Evolutionary conservation across 2,329 filamentous ascomycete species (phyloP).

Genomic region (Fusarium xylarioides): DNA sequence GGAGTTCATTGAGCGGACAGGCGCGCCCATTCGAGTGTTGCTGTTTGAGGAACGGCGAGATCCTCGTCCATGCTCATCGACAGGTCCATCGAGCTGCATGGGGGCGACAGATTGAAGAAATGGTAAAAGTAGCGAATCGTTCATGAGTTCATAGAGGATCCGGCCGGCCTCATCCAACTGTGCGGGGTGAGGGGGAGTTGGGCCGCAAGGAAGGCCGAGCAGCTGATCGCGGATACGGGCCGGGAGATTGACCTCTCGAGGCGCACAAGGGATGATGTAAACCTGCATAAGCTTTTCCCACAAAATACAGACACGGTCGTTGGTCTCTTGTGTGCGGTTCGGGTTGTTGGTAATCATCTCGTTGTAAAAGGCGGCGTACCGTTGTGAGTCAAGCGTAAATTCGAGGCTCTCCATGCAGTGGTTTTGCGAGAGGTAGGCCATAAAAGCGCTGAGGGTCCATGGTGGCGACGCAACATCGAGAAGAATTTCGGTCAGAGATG

Average conservation of each 20-base stretch:
- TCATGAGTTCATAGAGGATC: conserved; percentile 96
- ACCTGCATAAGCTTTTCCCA: conserved; percentile 91
- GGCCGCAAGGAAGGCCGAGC: conserved; percentile 63
- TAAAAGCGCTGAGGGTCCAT: conserved; percentile 92
- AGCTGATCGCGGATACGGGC: conserved; percentile 85
- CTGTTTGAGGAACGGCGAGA: conserved; percentile 52
- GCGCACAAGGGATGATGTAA: conserved; percentile 87
- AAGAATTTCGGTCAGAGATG: conserved; percentile 86
- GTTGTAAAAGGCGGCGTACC: conserved; percentile 73
- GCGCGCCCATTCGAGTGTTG: conserved; percentile 47
- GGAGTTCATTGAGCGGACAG: conserved; percentile 50
- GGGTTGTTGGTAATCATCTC: conserved; percentile 52
- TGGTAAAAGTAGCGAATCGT: conserved; percentile 91
- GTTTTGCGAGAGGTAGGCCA: conserved; percentile 95
- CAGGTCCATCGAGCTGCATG: conserved; percentile 46
- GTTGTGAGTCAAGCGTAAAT: conserved; percentile 92
- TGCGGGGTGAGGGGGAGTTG: conserved; percentile 75
- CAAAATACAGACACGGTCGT: conserved; percentile 77
- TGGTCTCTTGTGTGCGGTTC: conserved; percentile 52
- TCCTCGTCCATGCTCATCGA: conserved; percentile 53
- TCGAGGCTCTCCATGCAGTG: conserved; percentile 96
- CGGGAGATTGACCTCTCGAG: conserved; percentile 90
- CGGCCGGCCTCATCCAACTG: conserved; percentile 82
- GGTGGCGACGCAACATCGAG: conserved; percentile 85
- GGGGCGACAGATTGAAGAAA: conserved; percentile 78